A percentile compares a stretch with the other conserved stretches of the same genome.
Evolutionary conservation across 2,329 filamentous ascomycete species (phyloP).

Genomic region (Colletotrichum incanum): DNA sequence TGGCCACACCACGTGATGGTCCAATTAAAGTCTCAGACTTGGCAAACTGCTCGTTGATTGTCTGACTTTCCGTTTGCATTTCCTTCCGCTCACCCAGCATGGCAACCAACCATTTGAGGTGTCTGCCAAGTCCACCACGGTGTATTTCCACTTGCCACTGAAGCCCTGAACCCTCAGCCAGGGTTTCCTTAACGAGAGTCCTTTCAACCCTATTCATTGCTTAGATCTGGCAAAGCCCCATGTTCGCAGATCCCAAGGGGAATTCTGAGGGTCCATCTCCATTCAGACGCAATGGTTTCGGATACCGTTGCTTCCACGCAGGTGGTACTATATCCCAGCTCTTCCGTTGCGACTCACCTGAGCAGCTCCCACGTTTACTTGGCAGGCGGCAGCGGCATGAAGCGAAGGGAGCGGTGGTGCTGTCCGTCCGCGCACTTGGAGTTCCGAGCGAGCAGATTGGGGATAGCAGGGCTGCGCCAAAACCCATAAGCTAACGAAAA

Average conservation of each 20-base stretch:
- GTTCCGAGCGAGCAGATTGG: slow-evolving; percentile 3
- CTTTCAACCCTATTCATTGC: not conserved
- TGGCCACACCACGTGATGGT: not conserved
- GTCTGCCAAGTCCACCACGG: not conserved
- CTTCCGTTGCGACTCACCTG: not conserved
- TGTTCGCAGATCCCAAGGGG: not conserved
- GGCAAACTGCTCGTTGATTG: not conserved
- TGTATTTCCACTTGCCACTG: not conserved
- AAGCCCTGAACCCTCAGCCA: not conserved
- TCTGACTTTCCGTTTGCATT: slow-evolving; percentile 19
- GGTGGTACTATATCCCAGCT: not conserved
- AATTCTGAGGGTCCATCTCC: not conserved
- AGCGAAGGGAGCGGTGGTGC: not conserved
- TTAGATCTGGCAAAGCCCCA: not conserved
- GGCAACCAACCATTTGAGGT: not conserved
- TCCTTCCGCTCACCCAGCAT: not conserved
- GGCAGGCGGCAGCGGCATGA: not conserved
- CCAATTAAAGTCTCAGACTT: not conserved
- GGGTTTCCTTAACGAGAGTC: not conserved
- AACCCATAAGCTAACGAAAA: not conserved
- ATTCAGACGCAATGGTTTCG: not conserved
- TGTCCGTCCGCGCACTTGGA: not conserved
- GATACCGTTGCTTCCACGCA: not conserved
- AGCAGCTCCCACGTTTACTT: not conserved
- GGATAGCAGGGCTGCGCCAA: not conserved